Evolutionary conservation across 208 protist genomes (phyloP).

Genomic region (Novymonas esmeraldas): DNA sequence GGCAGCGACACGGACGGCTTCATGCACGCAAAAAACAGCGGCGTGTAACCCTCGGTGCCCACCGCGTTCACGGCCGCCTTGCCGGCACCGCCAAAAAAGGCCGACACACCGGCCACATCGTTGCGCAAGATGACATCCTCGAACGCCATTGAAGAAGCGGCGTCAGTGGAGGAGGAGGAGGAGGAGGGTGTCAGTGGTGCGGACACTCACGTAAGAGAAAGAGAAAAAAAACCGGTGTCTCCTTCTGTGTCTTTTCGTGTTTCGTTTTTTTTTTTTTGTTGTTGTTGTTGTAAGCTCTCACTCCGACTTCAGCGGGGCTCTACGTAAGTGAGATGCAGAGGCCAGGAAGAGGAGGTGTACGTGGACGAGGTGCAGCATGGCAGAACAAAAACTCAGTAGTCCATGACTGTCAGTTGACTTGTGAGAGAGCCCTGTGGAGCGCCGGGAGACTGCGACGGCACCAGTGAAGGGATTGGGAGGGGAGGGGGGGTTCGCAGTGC

Average conservation of each 20-base stretch:
- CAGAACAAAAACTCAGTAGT: no score
- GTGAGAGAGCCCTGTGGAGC: no score
- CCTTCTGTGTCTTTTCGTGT: no score
- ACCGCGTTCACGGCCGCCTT: slow-evolving; percentile 34
- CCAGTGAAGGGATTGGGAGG: no score
- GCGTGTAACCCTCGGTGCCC: slow-evolving; percentile 69
- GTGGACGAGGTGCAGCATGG: no score
- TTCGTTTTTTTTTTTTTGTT: background rate
- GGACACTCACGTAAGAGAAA: slow-evolving; percentile 6
- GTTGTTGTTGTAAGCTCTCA: background rate
- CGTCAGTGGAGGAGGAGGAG: background rate
- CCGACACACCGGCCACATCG: slow-evolving; percentile 25
- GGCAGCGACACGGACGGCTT: slow-evolving; percentile 49
- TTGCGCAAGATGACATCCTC: slow-evolving; percentile 38
- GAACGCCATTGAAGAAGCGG: slow-evolving; percentile 13
- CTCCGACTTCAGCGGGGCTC: no score
- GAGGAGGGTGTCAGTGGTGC: background rate
- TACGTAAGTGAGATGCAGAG: no score
- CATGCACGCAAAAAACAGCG: slow-evolving; percentile 89
- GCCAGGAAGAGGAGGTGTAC: no score
- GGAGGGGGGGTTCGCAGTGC: no score
- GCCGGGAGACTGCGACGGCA: no score
- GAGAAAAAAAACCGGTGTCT: slow-evolving; percentile 11
- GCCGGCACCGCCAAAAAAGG: slow-evolving; percentile 5
- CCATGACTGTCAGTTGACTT: no score